Evolutionary conservation across 108 stramenopile genomes (phyloP).

Genomic region (Conticribra guillardii): DNA sequence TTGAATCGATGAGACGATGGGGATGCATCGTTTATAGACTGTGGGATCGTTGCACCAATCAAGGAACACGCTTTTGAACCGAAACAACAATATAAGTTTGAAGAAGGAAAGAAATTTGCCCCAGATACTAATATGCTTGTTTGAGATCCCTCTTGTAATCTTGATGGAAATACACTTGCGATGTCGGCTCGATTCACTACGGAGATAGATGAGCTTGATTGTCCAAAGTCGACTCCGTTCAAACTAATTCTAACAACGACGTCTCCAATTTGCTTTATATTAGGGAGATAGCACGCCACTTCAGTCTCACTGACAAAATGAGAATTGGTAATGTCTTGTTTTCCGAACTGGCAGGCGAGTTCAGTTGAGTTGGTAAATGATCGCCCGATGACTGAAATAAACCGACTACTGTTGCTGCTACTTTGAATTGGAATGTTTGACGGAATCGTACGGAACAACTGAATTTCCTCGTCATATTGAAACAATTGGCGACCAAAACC

Average conservation of each 20-base stretch:
- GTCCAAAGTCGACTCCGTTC: conserved; percentile 43
- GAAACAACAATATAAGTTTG: conserved; percentile 42
- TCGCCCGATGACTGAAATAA: conserved; percentile 19
- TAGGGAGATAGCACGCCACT: conserved; percentile 27
- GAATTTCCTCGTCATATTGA: conserved; percentile 27
- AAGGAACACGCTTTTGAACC: no score
- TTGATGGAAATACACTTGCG: conserved; percentile 21
- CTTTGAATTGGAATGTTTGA: conserved; percentile 8
- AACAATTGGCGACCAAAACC: conserved; percentile 8
- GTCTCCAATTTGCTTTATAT: conserved; percentile 8
- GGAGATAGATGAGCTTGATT: conserved; percentile 11
- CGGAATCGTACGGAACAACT: conserved; percentile 19
- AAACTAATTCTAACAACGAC: conserved; percentile 22
- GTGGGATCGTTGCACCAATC: no score
- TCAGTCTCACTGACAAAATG: conserved; percentile 24
- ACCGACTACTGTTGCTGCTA: not conserved
- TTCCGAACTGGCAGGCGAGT: conserved; percentile 19
- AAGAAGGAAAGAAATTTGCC: conserved; percentile 41
- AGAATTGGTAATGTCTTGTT: conserved; percentile 19
- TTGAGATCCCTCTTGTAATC: conserved; percentile 35
- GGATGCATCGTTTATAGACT: no score
- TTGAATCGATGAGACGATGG: no score
- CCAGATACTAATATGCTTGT: conserved; percentile 34
- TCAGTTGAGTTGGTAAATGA: conserved; percentile 33
- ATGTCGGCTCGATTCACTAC: conserved; percentile 30